A percentile compares a stretch with the other conserved stretches of the same genome.
phyloP scores from a whole-genome alignment of 2,329 filamentous ascomycete genomes.

The Aspergillus unguis region DNA sequence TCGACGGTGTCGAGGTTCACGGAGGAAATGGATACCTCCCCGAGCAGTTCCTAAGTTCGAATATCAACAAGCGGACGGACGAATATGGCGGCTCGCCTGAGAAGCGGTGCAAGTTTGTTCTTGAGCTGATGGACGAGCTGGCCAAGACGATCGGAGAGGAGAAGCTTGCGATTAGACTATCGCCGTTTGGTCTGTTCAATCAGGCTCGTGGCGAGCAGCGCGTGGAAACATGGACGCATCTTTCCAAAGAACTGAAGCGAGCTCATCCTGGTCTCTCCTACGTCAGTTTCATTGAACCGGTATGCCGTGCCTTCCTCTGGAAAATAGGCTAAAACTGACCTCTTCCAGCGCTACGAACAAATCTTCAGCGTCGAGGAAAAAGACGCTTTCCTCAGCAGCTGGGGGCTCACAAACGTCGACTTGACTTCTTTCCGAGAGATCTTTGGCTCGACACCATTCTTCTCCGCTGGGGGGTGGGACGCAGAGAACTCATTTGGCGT shows the following conservation, averaged over 20 bases:
- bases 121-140: constrained; percentile 53
- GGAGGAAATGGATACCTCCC: constrained; percentile 51
- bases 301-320: constrained; percentile 12
- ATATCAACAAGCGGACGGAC: constrained; percentile 50
- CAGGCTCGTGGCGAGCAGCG: constrained; percentile 51
- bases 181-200: constrained; percentile 53
- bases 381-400: constrained; percentile 47
- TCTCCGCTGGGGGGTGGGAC: constrained; percentile 55
- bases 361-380: constrained; percentile 50
- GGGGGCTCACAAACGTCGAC: constrained; percentile 47
- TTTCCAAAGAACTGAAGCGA: constrained; percentile 50
- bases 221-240: constrained; percentile 52
- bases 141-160: constrained; percentile 46
- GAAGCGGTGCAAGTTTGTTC: constrained; percentile 54
- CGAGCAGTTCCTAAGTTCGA: constrained; percentile 53
- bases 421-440: constrained; percentile 51
- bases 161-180: constrained; percentile 46
- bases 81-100: constrained; percentile 51
- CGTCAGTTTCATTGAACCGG: constrained; percentile 55
- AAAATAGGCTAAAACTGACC: not conserved
- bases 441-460: constrained; percentile 52
- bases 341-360: constrained; percentile 48
- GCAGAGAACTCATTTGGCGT: constrained; percentile 51
- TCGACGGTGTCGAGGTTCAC: constrained; percentile 53
- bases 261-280: constrained; percentile 48